Conservation (phyloP, 495 filamentous ascomycete genomes). For the Aspergillus haitiensis region DNA sequence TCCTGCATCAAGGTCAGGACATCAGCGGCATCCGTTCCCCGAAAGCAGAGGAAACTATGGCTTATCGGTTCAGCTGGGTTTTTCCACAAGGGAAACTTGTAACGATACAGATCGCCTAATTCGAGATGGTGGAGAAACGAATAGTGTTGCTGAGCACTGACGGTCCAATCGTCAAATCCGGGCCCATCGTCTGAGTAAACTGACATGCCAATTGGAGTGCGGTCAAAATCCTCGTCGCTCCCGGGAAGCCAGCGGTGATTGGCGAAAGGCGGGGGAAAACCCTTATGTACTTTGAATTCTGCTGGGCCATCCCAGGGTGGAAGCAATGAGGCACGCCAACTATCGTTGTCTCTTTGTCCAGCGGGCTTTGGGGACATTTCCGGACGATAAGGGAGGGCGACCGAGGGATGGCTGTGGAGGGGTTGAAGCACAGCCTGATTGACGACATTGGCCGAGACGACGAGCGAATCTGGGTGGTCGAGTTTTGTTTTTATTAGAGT, state of each 20-base stretch:
- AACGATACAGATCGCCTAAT: constrained; percentile 40
- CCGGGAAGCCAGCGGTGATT: constrained; percentile 38
- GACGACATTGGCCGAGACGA: constrained; percentile 56
- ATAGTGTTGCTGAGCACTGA: constrained; percentile 56
- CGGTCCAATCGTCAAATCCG: constrained; percentile 47
- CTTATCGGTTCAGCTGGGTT: constrained; percentile 46
- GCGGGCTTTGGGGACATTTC: constrained; percentile 29
- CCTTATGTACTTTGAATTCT: constrained; percentile 27
- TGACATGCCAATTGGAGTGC: constrained; percentile 34
- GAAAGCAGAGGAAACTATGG: constrained; percentile 49
- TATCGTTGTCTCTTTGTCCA: constrained; percentile 19
- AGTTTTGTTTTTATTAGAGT: constrained; percentile 54
- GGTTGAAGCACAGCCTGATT: constrained; percentile 41
- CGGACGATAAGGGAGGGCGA: constrained; percentile 41
- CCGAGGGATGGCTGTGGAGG: constrained; percentile 37
- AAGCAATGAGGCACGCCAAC: constrained; percentile 35
- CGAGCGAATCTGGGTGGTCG: constrained; percentile 45
- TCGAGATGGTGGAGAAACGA: constrained; percentile 56
- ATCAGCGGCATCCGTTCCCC: constrained; percentile 40
- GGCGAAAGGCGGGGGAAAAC: constrained; percentile 29
- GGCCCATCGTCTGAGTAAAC: constrained; percentile 36
- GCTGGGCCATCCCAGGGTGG: constrained; percentile 34
- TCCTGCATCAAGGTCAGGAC: constrained; percentile 23
- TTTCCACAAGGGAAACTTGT: constrained; percentile 55
- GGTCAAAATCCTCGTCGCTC: constrained; percentile 22